Conservation (phyloP, 352 stramenopile genomes). For the Globisporangium iwayamae region DNA sequence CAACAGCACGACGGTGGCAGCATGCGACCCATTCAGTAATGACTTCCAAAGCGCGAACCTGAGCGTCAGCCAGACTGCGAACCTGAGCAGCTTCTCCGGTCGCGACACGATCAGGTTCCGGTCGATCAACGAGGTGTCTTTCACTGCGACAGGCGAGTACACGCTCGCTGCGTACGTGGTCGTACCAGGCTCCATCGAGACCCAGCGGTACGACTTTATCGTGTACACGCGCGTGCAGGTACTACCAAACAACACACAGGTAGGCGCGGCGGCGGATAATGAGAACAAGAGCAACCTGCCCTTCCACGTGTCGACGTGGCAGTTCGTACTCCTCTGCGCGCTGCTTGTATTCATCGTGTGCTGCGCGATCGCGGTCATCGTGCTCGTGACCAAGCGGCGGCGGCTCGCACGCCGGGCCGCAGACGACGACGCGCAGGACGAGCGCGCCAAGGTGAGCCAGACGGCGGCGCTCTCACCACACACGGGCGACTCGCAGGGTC, state of each 20-base stretch:
- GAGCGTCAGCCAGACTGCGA: slow-evolving; percentile 21
- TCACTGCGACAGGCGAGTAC: slow-evolving; percentile 23
- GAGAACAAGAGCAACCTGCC: background rate
- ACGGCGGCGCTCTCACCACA: slow-evolving; percentile 10
- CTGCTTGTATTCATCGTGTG: slow-evolving; percentile 24
- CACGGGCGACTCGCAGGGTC: slow-evolving; percentile 21
- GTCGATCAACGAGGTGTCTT: slow-evolving; percentile 23
- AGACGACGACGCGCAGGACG: background rate
- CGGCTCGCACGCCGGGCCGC: slow-evolving; percentile 8
- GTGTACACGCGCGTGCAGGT: slow-evolving; percentile 19
- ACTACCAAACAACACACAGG: background rate
- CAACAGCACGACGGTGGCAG: background rate
- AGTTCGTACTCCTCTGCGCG: slow-evolving; percentile 23
- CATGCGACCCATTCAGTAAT: slow-evolving; percentile 23
- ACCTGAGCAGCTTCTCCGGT: slow-evolving; percentile 12
- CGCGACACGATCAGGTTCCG: slow-evolving; percentile 17
- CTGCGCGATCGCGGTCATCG: slow-evolving; percentile 16
- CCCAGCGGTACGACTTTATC: slow-evolving; percentile 32
- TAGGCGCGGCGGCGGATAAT: background rate
- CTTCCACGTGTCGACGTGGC: slow-evolving; percentile 20
- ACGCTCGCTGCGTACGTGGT: slow-evolving; percentile 34
- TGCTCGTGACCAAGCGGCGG: slow-evolving; percentile 15
- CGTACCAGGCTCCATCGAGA: slow-evolving; percentile 9
- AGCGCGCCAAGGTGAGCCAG: slow-evolving; percentile 14
- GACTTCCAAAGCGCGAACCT: slow-evolving; percentile 19